Evolutionary conservation across 768 basidiomycete genomes (phyloP).

Genomic region (Imleria badia): DNA sequence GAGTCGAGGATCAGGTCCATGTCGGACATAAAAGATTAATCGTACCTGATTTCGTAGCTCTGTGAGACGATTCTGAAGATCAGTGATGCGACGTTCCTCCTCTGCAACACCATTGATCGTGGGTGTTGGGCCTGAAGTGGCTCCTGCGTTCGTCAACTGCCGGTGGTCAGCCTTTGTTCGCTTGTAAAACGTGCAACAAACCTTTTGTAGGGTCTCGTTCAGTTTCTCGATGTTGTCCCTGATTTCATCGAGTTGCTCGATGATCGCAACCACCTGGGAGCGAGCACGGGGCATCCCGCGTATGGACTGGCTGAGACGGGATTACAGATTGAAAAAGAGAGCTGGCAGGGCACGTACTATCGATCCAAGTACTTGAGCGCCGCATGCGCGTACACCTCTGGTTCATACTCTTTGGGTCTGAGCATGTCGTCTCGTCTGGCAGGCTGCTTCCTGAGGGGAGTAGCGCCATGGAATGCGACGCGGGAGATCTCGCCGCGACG

Average conservation of each 20-base stretch:
- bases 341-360: conserved; percentile 52
- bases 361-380: conserved; percentile 75
- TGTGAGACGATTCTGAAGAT: conserved; percentile 41
- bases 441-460: conserved; percentile 56
- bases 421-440: conserved; percentile 38
- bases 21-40: conserved; percentile 1
- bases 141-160: conserved; percentile 19
- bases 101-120: conserved; percentile 32
- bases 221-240: conserved; percentile 38
- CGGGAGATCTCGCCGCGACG: conserved; percentile 53
- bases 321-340: conserved; percentile 23
- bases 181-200: conserved; percentile 25
- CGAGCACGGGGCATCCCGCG: conserved; percentile 51
- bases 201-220: conserved; percentile 39
- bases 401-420: conserved; percentile 50
- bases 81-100: conserved; percentile 44
- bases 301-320: conserved; percentile 40
- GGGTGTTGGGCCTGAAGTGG: conserved; percentile 19
- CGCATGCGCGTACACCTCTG: conserved; percentile 74
- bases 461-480: conserved; percentile 66
- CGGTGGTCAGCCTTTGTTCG: neutral
- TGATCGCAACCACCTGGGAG: conserved; percentile 37
- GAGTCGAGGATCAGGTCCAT: neutral
- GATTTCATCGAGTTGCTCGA: conserved; percentile 38
- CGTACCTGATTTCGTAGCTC: conserved; percentile 42